phyloP scores from a whole-genome alignment of 2,329 filamentous ascomycete species.

The Exserohilum turcica region DNA sequence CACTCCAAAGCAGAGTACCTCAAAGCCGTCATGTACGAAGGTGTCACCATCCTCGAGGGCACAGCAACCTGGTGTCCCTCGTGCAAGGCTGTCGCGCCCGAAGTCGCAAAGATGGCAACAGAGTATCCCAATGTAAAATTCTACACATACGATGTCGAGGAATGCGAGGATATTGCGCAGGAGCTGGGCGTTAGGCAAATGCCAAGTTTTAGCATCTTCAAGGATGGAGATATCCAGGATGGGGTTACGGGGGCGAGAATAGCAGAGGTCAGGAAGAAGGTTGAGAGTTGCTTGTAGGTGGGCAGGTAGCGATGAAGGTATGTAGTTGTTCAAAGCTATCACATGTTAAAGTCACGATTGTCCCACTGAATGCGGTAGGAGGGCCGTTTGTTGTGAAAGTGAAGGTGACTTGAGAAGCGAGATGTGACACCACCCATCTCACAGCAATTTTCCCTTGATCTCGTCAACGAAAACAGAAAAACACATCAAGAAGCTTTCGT shows the following conservation, averaged over 20 bases:
- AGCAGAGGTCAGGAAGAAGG: conserved; percentile 30
- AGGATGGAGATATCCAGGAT: conserved; percentile 37
- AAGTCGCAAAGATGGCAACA: conserved; percentile 31
- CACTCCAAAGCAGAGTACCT: conserved; percentile 36
- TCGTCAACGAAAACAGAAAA: no score
- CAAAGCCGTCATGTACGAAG: conserved; percentile 37
- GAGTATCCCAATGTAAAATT: conserved; percentile 35
- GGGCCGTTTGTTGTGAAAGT: no score
- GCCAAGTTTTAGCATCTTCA: conserved; percentile 38
- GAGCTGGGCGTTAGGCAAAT: conserved; percentile 36
- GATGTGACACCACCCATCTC: no score
- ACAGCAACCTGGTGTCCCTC: conserved; percentile 39
- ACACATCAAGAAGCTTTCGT: no score
- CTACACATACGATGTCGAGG: conserved; percentile 39
- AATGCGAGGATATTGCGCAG: conserved; percentile 39
- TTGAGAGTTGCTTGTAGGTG: conserved; percentile 27
- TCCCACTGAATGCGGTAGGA: no score
- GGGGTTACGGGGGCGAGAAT: conserved; percentile 28
- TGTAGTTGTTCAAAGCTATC: no score
- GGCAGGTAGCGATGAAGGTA: no score
- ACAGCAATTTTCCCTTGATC: no score
- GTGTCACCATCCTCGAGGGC: conserved; percentile 39
- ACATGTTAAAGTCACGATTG: no score
- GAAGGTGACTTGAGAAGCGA: no score
- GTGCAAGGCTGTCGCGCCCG: conserved; percentile 36